Percentiles rank a stretch among this genome's conserved stretches.
Conservation (phyloP, 2,329 filamentous ascomycete species). For the Fusarium lateritium region DNA sequence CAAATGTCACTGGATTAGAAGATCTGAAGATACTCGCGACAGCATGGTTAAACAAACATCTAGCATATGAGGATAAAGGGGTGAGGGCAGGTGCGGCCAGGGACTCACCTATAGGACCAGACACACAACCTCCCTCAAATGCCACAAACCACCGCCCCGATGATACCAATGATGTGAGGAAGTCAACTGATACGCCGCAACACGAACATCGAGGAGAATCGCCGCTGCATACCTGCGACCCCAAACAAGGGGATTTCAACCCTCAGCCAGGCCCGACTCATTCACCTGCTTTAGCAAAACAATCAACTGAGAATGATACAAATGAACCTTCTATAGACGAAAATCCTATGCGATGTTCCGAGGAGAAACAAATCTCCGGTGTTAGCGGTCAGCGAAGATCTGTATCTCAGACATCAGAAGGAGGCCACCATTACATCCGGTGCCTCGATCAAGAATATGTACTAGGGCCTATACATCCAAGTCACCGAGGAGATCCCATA, state of each 20-base stretch:
- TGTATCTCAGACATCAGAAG: conserved; percentile 8
- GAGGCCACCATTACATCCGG: conserved; percentile 15
- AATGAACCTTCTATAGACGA: not conserved
- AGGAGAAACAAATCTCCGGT: not conserved
- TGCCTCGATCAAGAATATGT: not conserved
- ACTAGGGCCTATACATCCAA: not conserved
- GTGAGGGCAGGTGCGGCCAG: conserved; percentile 33
- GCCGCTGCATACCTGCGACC: not conserved
- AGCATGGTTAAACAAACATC: not conserved
- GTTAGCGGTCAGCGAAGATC: not conserved
- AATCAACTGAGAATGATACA: not conserved
- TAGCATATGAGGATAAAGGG: conserved; percentile 41
- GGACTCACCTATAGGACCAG: not conserved
- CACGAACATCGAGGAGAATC: not conserved
- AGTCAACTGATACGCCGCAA: not conserved
- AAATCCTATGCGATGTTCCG: not conserved
- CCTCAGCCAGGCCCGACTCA: not conserved
- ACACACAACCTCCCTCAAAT: not conserved
- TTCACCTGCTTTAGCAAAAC: not conserved
- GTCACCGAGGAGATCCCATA: not conserved
- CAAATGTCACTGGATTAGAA: not conserved
- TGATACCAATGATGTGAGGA: not conserved
- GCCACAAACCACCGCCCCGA: not conserved
- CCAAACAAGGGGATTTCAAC: not conserved
- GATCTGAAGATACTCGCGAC: not conserved